Percentiles rank a stretch among this genome's conserved stretches.
Conservation (phyloP, 345 rosid species). For the Cochlearia excelsa region DNA sequence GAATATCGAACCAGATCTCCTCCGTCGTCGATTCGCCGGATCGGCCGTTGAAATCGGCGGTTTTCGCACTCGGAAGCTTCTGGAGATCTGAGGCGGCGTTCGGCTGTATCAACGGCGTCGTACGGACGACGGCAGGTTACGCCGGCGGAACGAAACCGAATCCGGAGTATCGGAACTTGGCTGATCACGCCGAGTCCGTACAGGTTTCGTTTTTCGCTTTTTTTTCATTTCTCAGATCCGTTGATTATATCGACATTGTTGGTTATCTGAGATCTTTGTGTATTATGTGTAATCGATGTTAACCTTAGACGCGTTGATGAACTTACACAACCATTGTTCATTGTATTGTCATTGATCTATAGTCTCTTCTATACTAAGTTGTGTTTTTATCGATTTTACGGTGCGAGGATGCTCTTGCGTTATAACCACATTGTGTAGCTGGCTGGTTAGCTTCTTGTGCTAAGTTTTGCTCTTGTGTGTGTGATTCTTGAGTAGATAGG, state of each 20-base stretch:
- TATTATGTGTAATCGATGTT: too few species aligned
- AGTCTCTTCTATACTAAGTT: neutral
- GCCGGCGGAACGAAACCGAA: constrained; percentile 70
- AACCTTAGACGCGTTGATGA: too few species aligned
- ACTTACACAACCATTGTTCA: too few species aligned
- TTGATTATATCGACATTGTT: too few species aligned
- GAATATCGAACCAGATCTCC: constrained; percentile 58
- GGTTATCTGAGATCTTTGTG: too few species aligned
- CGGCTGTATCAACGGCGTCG: constrained; percentile 80
- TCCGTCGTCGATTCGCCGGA: constrained; percentile 40
- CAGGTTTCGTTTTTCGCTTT: constrained; percentile 44
- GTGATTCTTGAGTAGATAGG: too few species aligned
- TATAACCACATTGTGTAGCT: neutral
- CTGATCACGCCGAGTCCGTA: constrained; percentile 85
- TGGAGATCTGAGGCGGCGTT: constrained; percentile 94
- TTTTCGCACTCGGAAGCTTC: constrained; percentile 90
- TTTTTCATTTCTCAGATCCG: too few species aligned
- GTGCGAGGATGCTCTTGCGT: too few species aligned
- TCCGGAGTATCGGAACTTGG: constrained; percentile 76
- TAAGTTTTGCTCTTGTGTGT: neutral
- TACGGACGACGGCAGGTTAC: constrained; percentile 69
- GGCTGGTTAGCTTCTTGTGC: constrained; percentile 3
- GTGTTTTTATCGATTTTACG: neutral
- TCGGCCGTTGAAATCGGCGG: constrained; percentile 52
- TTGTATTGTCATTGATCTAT: too few species aligned